Conservation (phyloP, 352 stramenopile species). For the Globisporangium spinosum region DNA sequence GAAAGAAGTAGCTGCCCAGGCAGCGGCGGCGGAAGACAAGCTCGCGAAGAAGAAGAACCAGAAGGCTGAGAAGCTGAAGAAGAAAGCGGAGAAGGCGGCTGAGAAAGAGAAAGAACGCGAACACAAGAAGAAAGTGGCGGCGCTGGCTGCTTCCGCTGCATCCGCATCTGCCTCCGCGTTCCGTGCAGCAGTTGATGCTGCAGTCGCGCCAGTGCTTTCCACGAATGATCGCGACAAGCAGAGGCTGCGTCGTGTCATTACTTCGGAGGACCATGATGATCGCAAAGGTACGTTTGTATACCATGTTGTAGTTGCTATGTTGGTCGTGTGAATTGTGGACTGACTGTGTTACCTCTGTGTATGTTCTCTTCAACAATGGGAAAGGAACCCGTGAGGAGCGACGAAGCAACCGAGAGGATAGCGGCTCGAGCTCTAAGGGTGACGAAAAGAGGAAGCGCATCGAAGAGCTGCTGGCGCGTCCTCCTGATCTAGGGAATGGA, state of each 20-base stretch:
- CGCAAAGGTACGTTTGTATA: not conserved
- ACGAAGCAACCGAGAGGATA: slow-evolving; percentile 10
- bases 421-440: not conserved
- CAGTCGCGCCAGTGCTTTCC: not conserved
- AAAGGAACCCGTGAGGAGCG: slow-evolving; percentile 1
- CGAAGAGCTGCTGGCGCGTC: slow-evolving; percentile 3
- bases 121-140: slow-evolving; percentile 1
- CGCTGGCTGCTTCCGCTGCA: not conserved
- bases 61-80: slow-evolving; percentile 12
- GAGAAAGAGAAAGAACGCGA: not conserved
- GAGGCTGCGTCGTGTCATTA: not conserved
- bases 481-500: not conserved
- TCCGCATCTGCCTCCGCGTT: slow-evolving; percentile 2
- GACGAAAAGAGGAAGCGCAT: slow-evolving; percentile 18
- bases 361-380: not conserved
- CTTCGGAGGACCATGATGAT: not conserved
- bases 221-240: not conserved
- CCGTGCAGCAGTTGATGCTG: not conserved
- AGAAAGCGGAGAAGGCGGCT: slow-evolving; percentile 1
- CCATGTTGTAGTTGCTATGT: not conserved
- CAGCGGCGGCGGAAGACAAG: not conserved
- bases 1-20: slow-evolving; percentile 1
- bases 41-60: slow-evolving; percentile 8
- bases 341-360: not conserved
- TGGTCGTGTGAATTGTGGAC: no score